phyloP scores from a whole-genome alignment of 208 protist species.

The Jaenimonas drosophilae region DNA sequence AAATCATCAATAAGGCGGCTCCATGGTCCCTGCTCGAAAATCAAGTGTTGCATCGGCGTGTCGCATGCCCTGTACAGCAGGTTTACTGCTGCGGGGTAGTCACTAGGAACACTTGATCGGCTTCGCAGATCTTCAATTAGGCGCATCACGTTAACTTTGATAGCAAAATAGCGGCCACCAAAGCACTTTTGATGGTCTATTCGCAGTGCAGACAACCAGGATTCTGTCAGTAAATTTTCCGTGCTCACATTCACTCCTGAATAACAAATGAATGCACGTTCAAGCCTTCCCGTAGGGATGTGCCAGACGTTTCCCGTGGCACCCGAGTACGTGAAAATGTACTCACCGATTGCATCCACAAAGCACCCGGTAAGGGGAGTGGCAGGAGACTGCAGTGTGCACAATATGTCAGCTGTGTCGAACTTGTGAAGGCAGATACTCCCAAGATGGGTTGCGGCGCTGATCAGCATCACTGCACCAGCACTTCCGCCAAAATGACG shows the following conservation, averaged over 20 bases:
- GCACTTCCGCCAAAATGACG: neutral
- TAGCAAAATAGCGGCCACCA: too few relatives aligned
- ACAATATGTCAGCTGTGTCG: constrained; percentile 27
- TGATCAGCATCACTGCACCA: constrained; percentile 30
- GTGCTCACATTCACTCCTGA: neutral
- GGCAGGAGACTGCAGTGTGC: constrained; percentile 44
- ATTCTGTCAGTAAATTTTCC: too few relatives aligned
- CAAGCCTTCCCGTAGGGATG: constrained; percentile 63
- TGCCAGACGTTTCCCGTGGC: constrained; percentile 66
- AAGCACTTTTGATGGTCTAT: too few relatives aligned
- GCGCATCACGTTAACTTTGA: too few relatives aligned
- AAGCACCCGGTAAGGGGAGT: constrained; percentile 47
- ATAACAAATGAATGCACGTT: constrained; percentile 26
- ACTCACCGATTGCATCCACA: constrained; percentile 37
- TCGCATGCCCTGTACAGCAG: too few relatives aligned
- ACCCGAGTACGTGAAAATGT: constrained; percentile 40
- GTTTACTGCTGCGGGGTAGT: too few relatives aligned
- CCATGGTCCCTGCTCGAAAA: too few relatives aligned
- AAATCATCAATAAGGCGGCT: too few relatives aligned
- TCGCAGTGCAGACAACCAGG: too few relatives aligned
- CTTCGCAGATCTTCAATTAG: too few relatives aligned
- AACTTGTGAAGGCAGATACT: constrained; percentile 52
- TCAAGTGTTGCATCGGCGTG: too few relatives aligned
- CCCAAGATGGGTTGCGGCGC: constrained; percentile 40
- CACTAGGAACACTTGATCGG: too few relatives aligned